Evolutionary conservation across 352 stramenopile genomes (phyloP), one percentile per base, ranked within the genome.

Genomic region (Sclerospora graminicola): DNA sequence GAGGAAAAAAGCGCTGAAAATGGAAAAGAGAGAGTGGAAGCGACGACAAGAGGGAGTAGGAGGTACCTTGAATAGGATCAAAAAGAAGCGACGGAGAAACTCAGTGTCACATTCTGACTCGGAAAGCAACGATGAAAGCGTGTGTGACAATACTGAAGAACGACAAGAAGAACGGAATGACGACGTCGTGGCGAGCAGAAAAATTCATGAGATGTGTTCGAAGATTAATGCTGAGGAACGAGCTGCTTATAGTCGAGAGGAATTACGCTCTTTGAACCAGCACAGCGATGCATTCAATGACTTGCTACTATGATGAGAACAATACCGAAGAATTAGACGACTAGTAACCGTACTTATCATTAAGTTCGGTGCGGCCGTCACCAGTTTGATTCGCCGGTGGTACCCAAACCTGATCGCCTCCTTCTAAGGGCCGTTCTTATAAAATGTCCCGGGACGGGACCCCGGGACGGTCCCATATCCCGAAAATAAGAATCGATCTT

Each of bases 321-420:
- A 37, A 37, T 15, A 21, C 29, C 8, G 28, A n/a, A 10, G 26
- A 30, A 30, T 30, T 4, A 33, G 13, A 26, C 21, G 21, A n/a
- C 34, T 46, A 63, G 57, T 95, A 95, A 15, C 83, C 83, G 32
- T 76, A 88, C 51, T 92, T 92, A 46, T 87, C 72, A 40, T 95
- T 95, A 5, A 95, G 60, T 32, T 57, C 59, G 14, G 83, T 93
- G 20, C 76, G 68, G 5, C 82, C 82, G 48, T 95, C 80, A 21
- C 82, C 82, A n/a, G 64, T 81, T 60, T 95, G 83, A 35, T 82
- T 82, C 16, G 57, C 35, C 1, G 83, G 83, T 9, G 83, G 81
- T 11, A 92, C 62, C 81, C 82, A 95, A 39, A 80, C 63, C 4
- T 63, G 58, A 23, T 94, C 82, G 3, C 77, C 80, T 35, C 79